Evolutionary conservation across 352 stramenopile species (phyloP).

Genomic region (Pseudoperonospora humuli): DNA sequence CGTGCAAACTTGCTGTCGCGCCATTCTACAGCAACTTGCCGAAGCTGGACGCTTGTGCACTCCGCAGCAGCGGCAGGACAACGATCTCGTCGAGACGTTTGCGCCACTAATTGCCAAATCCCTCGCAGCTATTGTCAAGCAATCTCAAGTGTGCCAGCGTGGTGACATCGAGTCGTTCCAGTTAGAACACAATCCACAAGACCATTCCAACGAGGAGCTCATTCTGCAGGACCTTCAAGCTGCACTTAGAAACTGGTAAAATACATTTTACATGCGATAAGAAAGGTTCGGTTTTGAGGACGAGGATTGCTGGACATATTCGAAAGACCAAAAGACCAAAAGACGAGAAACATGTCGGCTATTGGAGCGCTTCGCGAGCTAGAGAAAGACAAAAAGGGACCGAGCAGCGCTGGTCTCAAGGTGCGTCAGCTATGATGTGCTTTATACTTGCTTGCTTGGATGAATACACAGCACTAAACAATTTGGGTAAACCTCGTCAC

Average conservation of each 20-base stretch:
- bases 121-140: slow-evolving; percentile 28
- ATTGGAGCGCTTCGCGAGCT: slow-evolving; percentile 76
- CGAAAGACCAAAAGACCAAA: no score
- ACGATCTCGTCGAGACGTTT: slow-evolving; percentile 40
- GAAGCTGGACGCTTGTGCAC: slow-evolving; percentile 35
- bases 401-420: slow-evolving; percentile 51
- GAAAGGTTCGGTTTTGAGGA: not conserved
- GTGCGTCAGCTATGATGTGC: slow-evolving; percentile 9
- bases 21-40: slow-evolving; percentile 43
- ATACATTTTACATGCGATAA: slow-evolving; percentile 12
- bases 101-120: slow-evolving; percentile 53
- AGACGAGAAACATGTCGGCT: slow-evolving; percentile 55
- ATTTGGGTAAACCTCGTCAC: not conserved
- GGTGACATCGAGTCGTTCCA: not conserved
- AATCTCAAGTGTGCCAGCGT: slow-evolving; percentile 6
- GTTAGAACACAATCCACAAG: not conserved
- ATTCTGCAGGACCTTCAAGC: slow-evolving; percentile 25
- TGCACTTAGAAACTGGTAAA: slow-evolving; percentile 21
- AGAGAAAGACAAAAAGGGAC: slow-evolving; percentile 78
- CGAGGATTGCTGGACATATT: slow-evolving; percentile 32
- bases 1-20: slow-evolving; percentile 31
- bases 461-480: slow-evolving; percentile 1
- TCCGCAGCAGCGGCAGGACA: slow-evolving; percentile 41
- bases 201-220: slow-evolving; percentile 16
- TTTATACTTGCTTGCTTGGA: not conserved